Conservation (phyloP, 1,284 basidiomycete genomes). For the Inonotus obliquus region DNA sequence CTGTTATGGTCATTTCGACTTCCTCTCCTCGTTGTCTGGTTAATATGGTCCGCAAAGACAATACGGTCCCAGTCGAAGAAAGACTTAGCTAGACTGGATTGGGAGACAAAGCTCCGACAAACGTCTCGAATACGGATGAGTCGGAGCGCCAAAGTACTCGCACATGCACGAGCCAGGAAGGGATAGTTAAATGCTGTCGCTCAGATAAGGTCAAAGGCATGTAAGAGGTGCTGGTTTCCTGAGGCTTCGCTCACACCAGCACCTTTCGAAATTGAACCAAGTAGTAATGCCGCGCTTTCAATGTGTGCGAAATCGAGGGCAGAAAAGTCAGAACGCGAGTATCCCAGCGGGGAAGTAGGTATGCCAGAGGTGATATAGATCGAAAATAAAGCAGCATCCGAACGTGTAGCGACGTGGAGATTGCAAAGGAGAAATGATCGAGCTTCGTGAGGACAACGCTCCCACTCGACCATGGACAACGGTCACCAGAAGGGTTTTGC, state of each 20-base stretch:
- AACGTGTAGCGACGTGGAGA: not conserved
- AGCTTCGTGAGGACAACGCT: slow-evolving; percentile 48
- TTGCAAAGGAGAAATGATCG: slow-evolving; percentile 18
- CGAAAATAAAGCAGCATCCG: not conserved
- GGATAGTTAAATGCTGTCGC: not conserved
- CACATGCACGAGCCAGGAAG: not conserved
- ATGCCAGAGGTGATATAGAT: not conserved
- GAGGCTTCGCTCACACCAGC: slow-evolving; percentile 14
- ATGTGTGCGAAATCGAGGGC: not conserved
- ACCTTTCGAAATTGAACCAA: not conserved
- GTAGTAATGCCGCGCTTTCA: not conserved
- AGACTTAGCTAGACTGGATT: too few relatives aligned
- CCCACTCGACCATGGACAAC: slow-evolving; percentile 30
- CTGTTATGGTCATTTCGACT: too few relatives aligned
- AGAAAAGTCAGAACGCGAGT: not conserved
- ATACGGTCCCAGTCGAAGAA: too few relatives aligned
- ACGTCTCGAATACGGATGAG: too few relatives aligned
- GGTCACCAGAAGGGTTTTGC: not conserved
- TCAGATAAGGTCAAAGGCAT: not conserved
- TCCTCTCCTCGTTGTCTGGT: too few relatives aligned
- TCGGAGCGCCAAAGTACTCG: too few relatives aligned
- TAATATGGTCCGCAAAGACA: too few relatives aligned
- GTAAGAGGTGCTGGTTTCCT: slow-evolving; percentile 8
- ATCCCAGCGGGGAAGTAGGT: not conserved
- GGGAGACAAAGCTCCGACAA: too few relatives aligned